phyloP scores from a whole-genome alignment of 177 flowering plant species.

The Vitis hybrid region DNA sequence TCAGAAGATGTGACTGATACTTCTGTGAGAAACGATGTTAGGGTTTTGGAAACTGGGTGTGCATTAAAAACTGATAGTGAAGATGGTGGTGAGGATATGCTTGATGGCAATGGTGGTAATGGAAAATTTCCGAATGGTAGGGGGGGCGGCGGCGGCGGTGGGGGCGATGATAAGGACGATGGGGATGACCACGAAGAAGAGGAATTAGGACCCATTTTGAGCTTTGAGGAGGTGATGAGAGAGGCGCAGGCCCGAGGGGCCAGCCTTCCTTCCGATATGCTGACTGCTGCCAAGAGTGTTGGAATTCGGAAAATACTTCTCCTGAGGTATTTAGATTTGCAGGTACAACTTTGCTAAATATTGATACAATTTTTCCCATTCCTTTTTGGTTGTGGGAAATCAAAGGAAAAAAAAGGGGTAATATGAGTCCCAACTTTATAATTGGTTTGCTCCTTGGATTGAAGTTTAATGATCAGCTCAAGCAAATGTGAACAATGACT shows the following conservation, averaged over 20 bases:
- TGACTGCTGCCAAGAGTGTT: constrained; percentile 73
- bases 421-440: too few species aligned
- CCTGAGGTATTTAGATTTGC: constrained; percentile 70
- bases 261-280: constrained; percentile 77
- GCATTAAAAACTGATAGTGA: constrained; percentile 4
- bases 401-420: too few species aligned
- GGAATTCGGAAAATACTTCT: constrained; percentile 76
- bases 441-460: too few species aligned
- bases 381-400: too few species aligned
- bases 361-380: background rate
- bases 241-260: constrained; percentile 64
- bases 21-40: background rate
- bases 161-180: constrained; percentile 31
- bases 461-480: too few species aligned
- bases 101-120: constrained; percentile 35
- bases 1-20: constrained; percentile 11
- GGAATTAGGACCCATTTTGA: constrained; percentile 79
- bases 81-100: constrained; percentile 10
- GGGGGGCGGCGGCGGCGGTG: constrained; percentile 49
- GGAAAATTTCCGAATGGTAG: constrained; percentile 42
- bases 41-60: constrained; percentile 7
- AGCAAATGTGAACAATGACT: too few species aligned
- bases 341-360: constrained; percentile 24
- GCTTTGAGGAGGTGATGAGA: constrained; percentile 64
- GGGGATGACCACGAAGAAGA: constrained; percentile 47